These are phyloP conservation scores for Powellomyces hirtus DNA, from an alignment of 192 early-diverging fungal species.

Conservation along the genomic window DNA sequence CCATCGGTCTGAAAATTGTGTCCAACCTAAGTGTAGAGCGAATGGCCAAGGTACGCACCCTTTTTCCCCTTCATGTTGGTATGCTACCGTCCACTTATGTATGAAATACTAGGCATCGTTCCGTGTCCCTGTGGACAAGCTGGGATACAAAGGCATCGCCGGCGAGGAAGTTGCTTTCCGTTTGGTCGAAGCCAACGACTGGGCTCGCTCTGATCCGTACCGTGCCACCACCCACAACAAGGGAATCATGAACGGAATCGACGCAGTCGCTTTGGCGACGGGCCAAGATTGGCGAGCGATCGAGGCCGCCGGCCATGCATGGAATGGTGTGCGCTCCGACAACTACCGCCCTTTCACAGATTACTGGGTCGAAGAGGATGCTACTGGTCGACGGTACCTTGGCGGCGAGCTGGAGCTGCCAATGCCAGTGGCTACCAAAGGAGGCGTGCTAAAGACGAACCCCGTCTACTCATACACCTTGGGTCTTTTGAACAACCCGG, in stretches of 20 bases:
- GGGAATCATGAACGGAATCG: constrained; percentile 81
- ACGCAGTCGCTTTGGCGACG: constrained; percentile 71
- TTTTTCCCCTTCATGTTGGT: background rate
- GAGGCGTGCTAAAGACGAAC: constrained; percentile 72
- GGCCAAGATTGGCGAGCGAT: constrained; percentile 80
- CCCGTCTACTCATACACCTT: constrained; percentile 67
- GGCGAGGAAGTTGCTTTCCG: constrained; percentile 63
- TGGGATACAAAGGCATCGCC: constrained; percentile 63
- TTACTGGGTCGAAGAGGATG: constrained; percentile 69
- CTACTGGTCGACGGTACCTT: constrained; percentile 44
- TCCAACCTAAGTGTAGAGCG: constrained; percentile 68
- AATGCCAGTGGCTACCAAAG: constrained; percentile 71
- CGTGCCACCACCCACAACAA: constrained; percentile 77
- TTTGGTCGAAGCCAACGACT: constrained; percentile 68
- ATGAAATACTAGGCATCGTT: constrained; percentile 51
- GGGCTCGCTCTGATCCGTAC: constrained; percentile 68
- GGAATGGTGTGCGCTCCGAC: constrained; percentile 40
- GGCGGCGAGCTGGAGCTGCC: constrained; percentile 69
- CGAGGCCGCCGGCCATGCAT: constrained; percentile 70
- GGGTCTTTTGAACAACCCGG: constrained; percentile 63
- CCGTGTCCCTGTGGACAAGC: constrained; percentile 55
- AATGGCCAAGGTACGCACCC: constrained; percentile 43
- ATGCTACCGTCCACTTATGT: constrained; percentile 4
- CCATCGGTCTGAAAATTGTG: constrained; percentile 66
- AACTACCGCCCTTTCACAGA: constrained; percentile 64